A percentile compares a stretch with the other conserved stretches of the same genome.
These are phyloP conservation scores for Suillus occidentalis DNA, from an alignment of 768 basidiomycete genomes.

Conservation along the genomic window DNA sequence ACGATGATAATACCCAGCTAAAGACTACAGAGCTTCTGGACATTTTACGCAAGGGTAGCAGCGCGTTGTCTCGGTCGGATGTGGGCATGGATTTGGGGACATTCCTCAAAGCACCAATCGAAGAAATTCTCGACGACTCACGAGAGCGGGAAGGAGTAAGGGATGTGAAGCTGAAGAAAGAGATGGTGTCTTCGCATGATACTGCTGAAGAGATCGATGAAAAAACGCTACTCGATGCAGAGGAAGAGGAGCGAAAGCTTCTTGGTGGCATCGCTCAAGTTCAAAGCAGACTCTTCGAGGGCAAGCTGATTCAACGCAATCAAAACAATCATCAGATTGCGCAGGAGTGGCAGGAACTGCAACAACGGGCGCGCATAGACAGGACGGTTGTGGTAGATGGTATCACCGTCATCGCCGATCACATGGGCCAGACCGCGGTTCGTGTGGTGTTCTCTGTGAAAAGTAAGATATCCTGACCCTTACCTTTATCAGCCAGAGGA, in stretches of 20 bases:
- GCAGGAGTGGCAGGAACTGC: constrained; percentile 44
- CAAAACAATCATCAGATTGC: constrained; percentile 45
- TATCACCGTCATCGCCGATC: constrained; percentile 32
- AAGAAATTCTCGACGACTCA: constrained; percentile 48
- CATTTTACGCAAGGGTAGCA: constrained; percentile 58
- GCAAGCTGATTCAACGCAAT: constrained; percentile 36
- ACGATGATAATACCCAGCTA: constrained; percentile 31
- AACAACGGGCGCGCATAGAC: constrained; percentile 43
- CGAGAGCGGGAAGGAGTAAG: constrained; percentile 41
- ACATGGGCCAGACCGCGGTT: constrained; percentile 30
- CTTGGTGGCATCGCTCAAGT: constrained; percentile 60
- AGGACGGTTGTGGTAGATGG: constrained; percentile 41
- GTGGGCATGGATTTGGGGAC: constrained; percentile 39
- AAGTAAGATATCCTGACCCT: not conserved
- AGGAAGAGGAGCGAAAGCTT: constrained; percentile 53
- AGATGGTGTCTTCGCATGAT: constrained; percentile 27
- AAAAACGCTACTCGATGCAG: constrained; percentile 40
- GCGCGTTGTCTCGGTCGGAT: constrained; percentile 45
- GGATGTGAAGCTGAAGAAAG: constrained; percentile 46
- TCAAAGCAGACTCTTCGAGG: constrained; percentile 58
- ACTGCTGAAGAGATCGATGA: constrained; percentile 14
- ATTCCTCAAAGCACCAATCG: constrained; percentile 47
- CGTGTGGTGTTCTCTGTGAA: constrained; percentile 9
- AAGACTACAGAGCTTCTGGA: constrained; percentile 49
- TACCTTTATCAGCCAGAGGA: constrained; percentile 16